Base-by-base conservation (phyloP, 176 grass and related monocot genomes). In the Themeda triandra region DNA sequence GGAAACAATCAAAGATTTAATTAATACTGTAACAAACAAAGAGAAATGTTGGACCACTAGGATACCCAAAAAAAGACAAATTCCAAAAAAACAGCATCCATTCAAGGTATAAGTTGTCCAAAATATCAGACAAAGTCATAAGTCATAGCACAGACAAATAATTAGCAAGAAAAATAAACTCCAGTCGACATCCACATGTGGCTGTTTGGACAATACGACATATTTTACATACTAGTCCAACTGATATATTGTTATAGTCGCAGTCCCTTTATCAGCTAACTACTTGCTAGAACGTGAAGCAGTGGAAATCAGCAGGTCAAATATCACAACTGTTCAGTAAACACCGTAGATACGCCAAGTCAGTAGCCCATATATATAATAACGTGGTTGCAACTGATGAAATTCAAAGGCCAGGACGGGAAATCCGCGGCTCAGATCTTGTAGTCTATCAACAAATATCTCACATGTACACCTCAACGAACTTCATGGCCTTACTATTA, bases 301-400 rank as follows among this genome's bases (percentile, higher is more conserved):
- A 71, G 30, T 68, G 31, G 39, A 74, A 78, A 71, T 69, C 49
- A 78, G 62, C 48, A 69, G 40, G 58, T 80, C 68, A 74, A 83
- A 60, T 23, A 8, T 83, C 37, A 54, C 10, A 40, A 63, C 39
- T 23, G 73, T 70, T 53, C 46, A 83, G 24, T 24, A 75, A 84
- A 80, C 32, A 75, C 73, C 58, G 73, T 73, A 73, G 13, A 79
- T 33, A 68, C 19, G 39, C 75, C 46, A 90, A 75, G 31, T 41
- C 45, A 74, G 28, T 39, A 81, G 66, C 79, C 68, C 51, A 87
- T 41, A 19, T 73, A 18, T 35, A 24, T 5, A 14, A 51, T 36
- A 82, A 78, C 67, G 13, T 37, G 39, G 77, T 63, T 30, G 46
- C 68, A 69, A 83, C 74, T 13, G 66, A 32, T 68, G 68, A 21